Conservation (phyloP, 805 yeast genomes). For the Starmerella floris region DNA sequence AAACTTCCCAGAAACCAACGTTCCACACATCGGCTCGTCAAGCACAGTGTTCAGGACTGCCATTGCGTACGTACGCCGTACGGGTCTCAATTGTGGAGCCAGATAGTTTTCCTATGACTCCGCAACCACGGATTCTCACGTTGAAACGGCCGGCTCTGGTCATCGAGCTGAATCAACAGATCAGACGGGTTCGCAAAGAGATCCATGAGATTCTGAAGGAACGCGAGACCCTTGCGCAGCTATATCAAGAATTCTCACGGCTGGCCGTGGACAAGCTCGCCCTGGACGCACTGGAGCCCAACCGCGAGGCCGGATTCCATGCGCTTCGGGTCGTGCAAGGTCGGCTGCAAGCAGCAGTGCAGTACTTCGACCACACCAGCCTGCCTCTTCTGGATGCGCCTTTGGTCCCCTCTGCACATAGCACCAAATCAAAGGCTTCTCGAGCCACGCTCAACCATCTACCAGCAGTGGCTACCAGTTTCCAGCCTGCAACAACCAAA, state of each 20-base stretch:
- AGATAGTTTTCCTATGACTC: too few relatives aligned
- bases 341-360: slow-evolving; percentile 2
- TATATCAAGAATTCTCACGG: slow-evolving; percentile 4
- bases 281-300: not conserved
- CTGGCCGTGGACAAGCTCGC: slow-evolving; percentile 10
- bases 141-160: not conserved
- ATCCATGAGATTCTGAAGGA: not conserved
- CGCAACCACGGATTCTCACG: too few relatives aligned
- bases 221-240: not conserved
- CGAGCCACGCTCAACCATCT: too few relatives aligned
- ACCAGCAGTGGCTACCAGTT: too few relatives aligned
- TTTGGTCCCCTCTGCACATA: too few relatives aligned
- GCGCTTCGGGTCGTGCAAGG: slow-evolving; percentile 2
- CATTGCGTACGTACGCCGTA: too few relatives aligned
- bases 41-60: too few relatives aligned
- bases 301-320: not conserved
- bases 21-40: too few relatives aligned
- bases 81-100: too few relatives aligned
- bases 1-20: too few relatives aligned
- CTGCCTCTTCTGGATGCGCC: not conserved
- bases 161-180: not conserved
- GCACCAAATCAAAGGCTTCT: too few relatives aligned
- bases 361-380: slow-evolving; percentile 1
- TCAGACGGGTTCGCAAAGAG: not conserved
- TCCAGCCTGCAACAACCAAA: too few relatives aligned